A percentile compares a stretch with the other conserved stretches of the same genome.
Conservation (phyloP, 805 yeast genomes). For the Metschnikowia lachancei region DNA sequence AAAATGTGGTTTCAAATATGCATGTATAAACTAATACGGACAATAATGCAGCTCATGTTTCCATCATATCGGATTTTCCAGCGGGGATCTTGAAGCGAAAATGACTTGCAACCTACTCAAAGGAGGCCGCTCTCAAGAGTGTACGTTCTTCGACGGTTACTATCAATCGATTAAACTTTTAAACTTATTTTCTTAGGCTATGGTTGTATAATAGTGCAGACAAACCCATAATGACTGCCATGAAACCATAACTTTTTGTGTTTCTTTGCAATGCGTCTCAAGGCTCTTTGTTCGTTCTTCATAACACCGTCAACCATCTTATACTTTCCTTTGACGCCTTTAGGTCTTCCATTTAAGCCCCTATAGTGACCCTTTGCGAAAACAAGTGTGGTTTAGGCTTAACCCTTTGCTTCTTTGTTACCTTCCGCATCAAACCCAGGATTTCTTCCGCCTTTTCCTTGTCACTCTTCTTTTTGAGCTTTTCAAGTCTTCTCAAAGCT, state of each 20-base stretch:
- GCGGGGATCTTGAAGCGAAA: too few relatives aligned
- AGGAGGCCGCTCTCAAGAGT: too few relatives aligned
- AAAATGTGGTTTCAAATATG: too few relatives aligned
- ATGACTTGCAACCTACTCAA: too few relatives aligned
- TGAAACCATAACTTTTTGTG: conserved; percentile 47
- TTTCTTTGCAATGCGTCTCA: conserved; percentile 86
- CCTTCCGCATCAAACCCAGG: conserved; percentile 75
- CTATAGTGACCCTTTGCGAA: conserved; percentile 82
- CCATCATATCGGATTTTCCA: too few relatives aligned
- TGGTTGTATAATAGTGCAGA: too few relatives aligned
- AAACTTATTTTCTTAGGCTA: too few relatives aligned
- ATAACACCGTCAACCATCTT: conserved; percentile 98
- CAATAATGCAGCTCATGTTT: too few relatives aligned
- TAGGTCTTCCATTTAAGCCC: conserved; percentile 92
- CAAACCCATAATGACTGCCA: too few relatives aligned
- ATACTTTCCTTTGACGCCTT: conserved; percentile 94
- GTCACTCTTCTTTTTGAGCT: conserved; percentile 89
- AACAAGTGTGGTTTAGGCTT: conserved; percentile 86
- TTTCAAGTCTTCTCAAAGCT: conserved; percentile 81
- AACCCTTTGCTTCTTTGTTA: conserved; percentile 64
- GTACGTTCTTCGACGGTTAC: too few relatives aligned
- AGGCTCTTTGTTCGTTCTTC: conserved; percentile 96
- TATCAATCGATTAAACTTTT: too few relatives aligned
- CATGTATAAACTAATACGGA: too few relatives aligned
- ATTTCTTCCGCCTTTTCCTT: conserved; percentile 94